Percentiles rank a stretch among this genome's conserved stretches.
Conservation (phyloP, 1,139 yeast genomes). For the Protomyces arabidopsidicola region DNA sequence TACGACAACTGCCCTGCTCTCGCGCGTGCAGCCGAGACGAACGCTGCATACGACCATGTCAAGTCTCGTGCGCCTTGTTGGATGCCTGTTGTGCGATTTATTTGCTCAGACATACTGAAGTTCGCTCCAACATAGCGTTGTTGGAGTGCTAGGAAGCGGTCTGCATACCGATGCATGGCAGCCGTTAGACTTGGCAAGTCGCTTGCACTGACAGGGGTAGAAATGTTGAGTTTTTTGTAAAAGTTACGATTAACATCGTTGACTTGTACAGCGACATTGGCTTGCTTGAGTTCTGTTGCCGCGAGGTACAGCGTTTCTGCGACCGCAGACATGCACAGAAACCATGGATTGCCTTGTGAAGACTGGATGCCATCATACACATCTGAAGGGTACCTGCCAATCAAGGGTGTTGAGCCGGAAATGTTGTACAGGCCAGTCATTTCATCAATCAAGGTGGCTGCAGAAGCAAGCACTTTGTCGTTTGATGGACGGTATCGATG, state of each 20-base stretch:
- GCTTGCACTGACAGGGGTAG: background rate
- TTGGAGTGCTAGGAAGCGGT: constrained; percentile 38
- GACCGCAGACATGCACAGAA: constrained; percentile 76
- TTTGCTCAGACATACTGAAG: constrained; percentile 74
- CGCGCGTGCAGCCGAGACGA: constrained; percentile 46
- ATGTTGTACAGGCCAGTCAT: constrained; percentile 74
- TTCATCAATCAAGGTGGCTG: constrained; percentile 50
- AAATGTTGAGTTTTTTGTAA: constrained; percentile 1
- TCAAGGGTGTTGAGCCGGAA: constrained; percentile 60
- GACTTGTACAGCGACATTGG: constrained; percentile 1
- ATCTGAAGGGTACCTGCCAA: constrained; percentile 91
- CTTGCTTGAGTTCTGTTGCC: constrained; percentile 8
- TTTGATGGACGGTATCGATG: constrained; percentile 37
- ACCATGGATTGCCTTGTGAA: constrained; percentile 89
- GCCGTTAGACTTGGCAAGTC: constrained; percentile 30
- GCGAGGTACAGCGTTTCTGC: constrained; percentile 50
- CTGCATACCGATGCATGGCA: constrained; percentile 26
- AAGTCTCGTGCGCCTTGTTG: constrained; percentile 83
- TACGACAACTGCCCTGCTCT: constrained; percentile 17
- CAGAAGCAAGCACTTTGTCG: constrained; percentile 37
- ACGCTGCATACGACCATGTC: constrained; percentile 88
- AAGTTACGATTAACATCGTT: constrained; percentile 12
- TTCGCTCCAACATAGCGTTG: constrained; percentile 43
- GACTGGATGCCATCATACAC: constrained; percentile 64
- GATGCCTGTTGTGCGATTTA: constrained; percentile 70